These are phyloP conservation scores for Setomelanomma holmii DNA, from an alignment of 2,329 filamentous ascomycete species.

Conservation along the genomic window DNA sequence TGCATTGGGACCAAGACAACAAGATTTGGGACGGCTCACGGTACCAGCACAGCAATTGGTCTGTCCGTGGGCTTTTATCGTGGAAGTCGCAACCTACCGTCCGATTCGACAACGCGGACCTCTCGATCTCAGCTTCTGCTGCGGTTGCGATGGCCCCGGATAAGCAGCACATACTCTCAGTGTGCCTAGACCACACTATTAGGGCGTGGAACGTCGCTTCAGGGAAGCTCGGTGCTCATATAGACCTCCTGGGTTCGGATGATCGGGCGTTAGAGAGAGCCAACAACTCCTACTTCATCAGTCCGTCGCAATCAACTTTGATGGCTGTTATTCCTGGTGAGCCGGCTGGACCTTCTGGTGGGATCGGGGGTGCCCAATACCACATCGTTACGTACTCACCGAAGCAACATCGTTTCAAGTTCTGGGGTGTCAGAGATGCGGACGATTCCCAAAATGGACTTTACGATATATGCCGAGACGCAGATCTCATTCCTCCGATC, in stretches of 20 bases:
- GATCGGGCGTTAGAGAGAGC: conserved; percentile 68
- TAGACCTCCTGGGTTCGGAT: conserved; percentile 75
- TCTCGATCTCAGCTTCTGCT: conserved; percentile 66
- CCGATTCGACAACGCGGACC: conserved; percentile 71
- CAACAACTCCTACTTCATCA: conserved; percentile 73
- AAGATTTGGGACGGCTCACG: conserved; percentile 72
- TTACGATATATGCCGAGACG: conserved; percentile 72
- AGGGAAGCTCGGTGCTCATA: conserved; percentile 76
- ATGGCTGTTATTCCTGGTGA: conserved; percentile 72
- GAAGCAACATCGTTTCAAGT: conserved; percentile 90
- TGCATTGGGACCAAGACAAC: conserved; percentile 53
- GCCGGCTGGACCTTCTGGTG: conserved; percentile 37
- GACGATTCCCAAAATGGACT: conserved; percentile 66
- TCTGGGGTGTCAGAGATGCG: conserved; percentile 78
- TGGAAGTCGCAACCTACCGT: conserved; percentile 71
- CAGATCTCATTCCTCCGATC: conserved; percentile 68
- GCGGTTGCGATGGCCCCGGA: conserved; percentile 61
- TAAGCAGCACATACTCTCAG: conserved; percentile 70
- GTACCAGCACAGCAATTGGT: conserved; percentile 78
- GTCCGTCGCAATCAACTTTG: conserved; percentile 78
- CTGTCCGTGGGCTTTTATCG: conserved; percentile 65
- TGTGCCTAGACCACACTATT: conserved; percentile 87
- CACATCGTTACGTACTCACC: conserved; percentile 86
- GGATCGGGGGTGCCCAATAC: conserved; percentile 59
- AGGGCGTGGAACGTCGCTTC: conserved; percentile 88